A percentile compares a stretch with the other conserved stretches of the same genome.
Evolutionary conservation across 345 rosid genomes (phyloP).

Genomic region (Passiflora organensis): DNA sequence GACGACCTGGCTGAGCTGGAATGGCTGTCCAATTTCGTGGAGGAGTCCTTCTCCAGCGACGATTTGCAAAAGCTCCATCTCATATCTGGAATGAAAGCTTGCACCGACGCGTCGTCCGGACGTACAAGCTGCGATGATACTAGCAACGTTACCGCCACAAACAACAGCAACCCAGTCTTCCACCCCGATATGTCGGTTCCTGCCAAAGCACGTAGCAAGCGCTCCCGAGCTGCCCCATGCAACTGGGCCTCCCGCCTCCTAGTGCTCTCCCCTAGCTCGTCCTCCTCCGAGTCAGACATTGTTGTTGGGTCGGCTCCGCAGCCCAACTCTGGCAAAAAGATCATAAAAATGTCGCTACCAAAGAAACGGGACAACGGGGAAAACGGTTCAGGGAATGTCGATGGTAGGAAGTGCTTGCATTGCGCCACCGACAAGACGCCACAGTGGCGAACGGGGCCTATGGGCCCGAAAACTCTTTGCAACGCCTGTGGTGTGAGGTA

Average conservation of each 20-base stretch:
- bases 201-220: constrained; percentile 92
- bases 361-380: constrained; percentile 42
- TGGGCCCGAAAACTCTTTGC: constrained; percentile 82
- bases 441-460: constrained; percentile 84
- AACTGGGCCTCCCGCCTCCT: constrained; percentile 86
- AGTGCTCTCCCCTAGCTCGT: constrained; percentile 36
- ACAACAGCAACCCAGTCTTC: constrained; percentile 35
- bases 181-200: constrained; percentile 68
- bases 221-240: constrained; percentile 73
- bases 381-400: constrained; percentile 16
- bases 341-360: constrained; percentile 19
- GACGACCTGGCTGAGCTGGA: constrained; percentile 96
- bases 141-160: background rate
- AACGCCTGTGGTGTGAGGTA: constrained; percentile 88
- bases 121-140: constrained; percentile 2
- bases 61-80: constrained; percentile 77
- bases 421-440: constrained; percentile 80
- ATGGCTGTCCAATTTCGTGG: constrained; percentile 92
- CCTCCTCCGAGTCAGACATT: constrained; percentile 30
- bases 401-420: constrained; percentile 57
- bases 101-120: constrained; percentile 45
- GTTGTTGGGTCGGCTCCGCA: constrained; percentile 9
- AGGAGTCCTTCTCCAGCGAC: constrained; percentile 91
- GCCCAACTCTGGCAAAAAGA: constrained; percentile 38
- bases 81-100: constrained; percentile 63